phyloP scores from a whole-genome alignment of 495 filamentous ascomycete genomes.

The Hyaloscypha finlandica region DNA sequence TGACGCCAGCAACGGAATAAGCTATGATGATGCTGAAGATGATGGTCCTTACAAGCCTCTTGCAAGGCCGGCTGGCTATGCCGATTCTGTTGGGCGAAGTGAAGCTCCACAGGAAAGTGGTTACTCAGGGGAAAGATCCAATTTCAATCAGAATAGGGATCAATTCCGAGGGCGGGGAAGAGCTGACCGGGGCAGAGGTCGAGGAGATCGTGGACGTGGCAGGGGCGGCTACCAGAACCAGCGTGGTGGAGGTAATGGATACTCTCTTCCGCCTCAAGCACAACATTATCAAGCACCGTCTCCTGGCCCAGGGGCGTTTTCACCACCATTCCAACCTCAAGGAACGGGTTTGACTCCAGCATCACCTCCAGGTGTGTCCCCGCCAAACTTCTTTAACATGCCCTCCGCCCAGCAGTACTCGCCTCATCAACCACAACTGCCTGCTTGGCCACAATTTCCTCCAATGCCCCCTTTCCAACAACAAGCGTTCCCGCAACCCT shows the following conservation, averaged over 20 bases:
- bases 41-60: conserved; percentile 71
- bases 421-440: conserved; percentile 30
- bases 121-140: conserved; percentile 44
- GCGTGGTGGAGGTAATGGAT: conserved; percentile 33
- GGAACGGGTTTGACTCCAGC: conserved; percentile 1
- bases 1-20: conserved; percentile 34
- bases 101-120: conserved; percentile 39
- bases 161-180: conserved; percentile 46
- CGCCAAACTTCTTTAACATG: conserved; percentile 11
- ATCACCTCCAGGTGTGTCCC: background rate
- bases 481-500: conserved; percentile 32
- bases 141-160: conserved; percentile 32
- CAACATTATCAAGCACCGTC: conserved; percentile 27
- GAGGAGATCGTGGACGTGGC: conserved; percentile 45
- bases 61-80: conserved; percentile 60
- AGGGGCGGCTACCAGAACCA: conserved; percentile 41
- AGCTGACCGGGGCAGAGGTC: conserved; percentile 52
- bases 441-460: conserved; percentile 29
- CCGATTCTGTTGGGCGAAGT: conserved; percentile 33
- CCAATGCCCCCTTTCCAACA: conserved; percentile 26
- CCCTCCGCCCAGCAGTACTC: conserved; percentile 26
- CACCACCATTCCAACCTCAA: conserved; percentile 29
- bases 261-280: conserved; percentile 33
- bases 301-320: conserved; percentile 22
- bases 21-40: conserved; percentile 54